Percentiles rank a stretch among this genome's conserved stretches.
Conservation (phyloP, 192 early-diverging fungal genomes). For the Coemansia sp. region DNA sequence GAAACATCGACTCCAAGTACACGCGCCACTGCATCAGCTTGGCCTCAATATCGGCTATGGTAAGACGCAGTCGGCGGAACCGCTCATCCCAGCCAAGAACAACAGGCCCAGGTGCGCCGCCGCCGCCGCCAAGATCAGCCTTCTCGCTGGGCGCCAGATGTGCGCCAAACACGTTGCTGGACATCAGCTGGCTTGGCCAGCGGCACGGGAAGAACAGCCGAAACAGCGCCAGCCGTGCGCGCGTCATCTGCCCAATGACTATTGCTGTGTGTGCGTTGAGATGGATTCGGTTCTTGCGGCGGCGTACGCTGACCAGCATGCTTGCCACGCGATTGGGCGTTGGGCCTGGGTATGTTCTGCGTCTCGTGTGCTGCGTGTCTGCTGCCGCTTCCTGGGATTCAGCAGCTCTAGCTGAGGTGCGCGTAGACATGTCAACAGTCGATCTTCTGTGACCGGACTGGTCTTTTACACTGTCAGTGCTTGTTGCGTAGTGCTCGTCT, state of each 20-base stretch:
- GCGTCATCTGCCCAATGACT: conserved; percentile 52
- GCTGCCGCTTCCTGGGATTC: background rate
- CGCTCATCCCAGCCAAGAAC: conserved; percentile 56
- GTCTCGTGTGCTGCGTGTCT: background rate
- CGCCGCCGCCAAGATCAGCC: conserved; percentile 44
- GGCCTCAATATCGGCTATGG: conserved; percentile 45
- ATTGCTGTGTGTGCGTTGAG: conserved; percentile 52
- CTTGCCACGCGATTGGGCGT: conserved; percentile 46
- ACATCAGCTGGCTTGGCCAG: conserved; percentile 55
- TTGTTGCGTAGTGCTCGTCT: background rate
- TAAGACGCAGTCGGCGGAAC: conserved; percentile 43
- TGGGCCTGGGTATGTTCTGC: conserved; percentile 11
- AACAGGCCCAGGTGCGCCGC: conserved; percentile 39
- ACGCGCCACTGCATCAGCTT: conserved; percentile 56
- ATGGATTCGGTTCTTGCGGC: conserved; percentile 54
- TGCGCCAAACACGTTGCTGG: conserved; percentile 23
- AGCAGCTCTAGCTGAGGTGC: conserved; percentile 1
- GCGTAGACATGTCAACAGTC: background rate
- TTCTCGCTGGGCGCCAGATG: background rate
- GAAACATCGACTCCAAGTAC: conserved; percentile 54
- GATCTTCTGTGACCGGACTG: background rate
- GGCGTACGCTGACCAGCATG: conserved; percentile 52
- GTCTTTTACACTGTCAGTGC: background rate
- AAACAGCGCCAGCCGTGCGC: conserved; percentile 49
- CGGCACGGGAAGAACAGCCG: conserved; percentile 55